Evolutionary conservation across 2,329 filamentous ascomycete genomes (phyloP).

Genomic region (Hypoxylon sp.): DNA sequence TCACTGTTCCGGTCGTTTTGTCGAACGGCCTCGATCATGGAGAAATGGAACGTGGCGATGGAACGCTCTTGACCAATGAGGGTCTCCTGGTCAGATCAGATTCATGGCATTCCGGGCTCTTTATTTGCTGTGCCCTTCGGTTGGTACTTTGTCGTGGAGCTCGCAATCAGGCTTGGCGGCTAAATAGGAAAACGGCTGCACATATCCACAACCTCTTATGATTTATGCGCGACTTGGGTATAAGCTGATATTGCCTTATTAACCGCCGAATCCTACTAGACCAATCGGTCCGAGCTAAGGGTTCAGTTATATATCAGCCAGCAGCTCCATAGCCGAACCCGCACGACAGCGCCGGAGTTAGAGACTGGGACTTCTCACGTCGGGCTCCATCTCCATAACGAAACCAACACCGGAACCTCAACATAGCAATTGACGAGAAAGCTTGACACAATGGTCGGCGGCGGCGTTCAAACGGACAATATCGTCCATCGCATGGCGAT

Average conservation of each 20-base stretch:
- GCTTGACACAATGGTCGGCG: conserved; percentile 49
- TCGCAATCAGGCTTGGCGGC: conserved; percentile 49
- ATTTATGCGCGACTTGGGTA: conserved; percentile 43
- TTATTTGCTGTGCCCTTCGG: conserved; percentile 37
- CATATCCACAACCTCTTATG: conserved; percentile 31
- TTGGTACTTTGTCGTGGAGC: conserved; percentile 31
- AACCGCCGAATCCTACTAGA: conserved; percentile 48
- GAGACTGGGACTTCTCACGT: conserved; percentile 32
- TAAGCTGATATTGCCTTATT: conserved; percentile 49
- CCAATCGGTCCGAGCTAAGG: conserved; percentile 45
- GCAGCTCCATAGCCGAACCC: conserved; percentile 32
- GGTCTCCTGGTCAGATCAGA: neutral
- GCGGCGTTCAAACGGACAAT: conserved; percentile 48
- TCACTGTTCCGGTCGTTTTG: conserved; percentile 31
- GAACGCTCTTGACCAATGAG: conserved; percentile 38
- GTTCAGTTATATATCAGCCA: conserved; percentile 44
- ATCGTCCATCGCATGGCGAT: conserved; percentile 60
- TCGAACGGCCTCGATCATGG: conserved; percentile 39
- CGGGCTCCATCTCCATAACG: conserved; percentile 9
- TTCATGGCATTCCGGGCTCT: conserved; percentile 25
- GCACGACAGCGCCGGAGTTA: conserved; percentile 7
- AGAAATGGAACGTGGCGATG: conserved; percentile 40
- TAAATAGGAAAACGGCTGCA: conserved; percentile 50
- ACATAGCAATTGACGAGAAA: conserved; percentile 12
- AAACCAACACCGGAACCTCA: conserved; percentile 1